Evolutionary conservation across 495 filamentous ascomycete species (phyloP).

Genomic region (Lineolata rhizophorae): DNA sequence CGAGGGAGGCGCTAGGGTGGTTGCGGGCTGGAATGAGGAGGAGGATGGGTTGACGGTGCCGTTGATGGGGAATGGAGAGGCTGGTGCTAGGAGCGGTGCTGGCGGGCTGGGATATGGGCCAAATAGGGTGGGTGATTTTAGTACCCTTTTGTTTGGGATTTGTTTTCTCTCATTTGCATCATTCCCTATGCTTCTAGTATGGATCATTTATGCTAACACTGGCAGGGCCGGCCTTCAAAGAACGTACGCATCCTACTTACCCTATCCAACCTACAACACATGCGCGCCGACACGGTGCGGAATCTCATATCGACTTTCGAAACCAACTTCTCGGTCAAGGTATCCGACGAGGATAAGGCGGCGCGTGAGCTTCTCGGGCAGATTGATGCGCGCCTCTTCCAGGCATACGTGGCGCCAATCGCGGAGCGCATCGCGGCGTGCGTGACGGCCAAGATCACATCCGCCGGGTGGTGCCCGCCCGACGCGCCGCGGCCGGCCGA

Average conservation of each 20-base stretch:
- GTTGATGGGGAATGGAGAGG: constrained; percentile 2
- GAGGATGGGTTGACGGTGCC: constrained; percentile 13
- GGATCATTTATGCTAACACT: no score
- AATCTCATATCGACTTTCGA: constrained; percentile 74
- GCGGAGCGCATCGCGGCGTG: constrained; percentile 35
- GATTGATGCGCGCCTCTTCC: constrained; percentile 75
- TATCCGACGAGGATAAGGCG: constrained; percentile 76
- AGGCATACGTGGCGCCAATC: constrained; percentile 65
- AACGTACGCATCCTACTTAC: constrained; percentile 85
- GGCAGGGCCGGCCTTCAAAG: constrained; percentile 22
- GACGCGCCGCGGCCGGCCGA: constrained; percentile 37
- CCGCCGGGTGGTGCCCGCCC: constrained; percentile 46
- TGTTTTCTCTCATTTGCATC: not conserved
- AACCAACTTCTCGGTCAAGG: constrained; percentile 65
- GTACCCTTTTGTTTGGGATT: no score
- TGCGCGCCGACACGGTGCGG: constrained; percentile 57
- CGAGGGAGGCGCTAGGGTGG: constrained; percentile 26
- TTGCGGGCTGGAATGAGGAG: constrained; percentile 29
- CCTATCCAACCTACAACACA: constrained; percentile 63
- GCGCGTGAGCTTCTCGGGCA: constrained; percentile 75
- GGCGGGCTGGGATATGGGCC: not conserved
- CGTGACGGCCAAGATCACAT: constrained; percentile 46
- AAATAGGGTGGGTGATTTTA: constrained; percentile 2
- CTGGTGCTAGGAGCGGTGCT: not conserved
- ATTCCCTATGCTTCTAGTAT: no score